Evolutionary conservation across 2,329 filamentous ascomycete species (phyloP), one percentile per base, ranked within the genome.

Genomic region (Claviceps sp.): DNA sequence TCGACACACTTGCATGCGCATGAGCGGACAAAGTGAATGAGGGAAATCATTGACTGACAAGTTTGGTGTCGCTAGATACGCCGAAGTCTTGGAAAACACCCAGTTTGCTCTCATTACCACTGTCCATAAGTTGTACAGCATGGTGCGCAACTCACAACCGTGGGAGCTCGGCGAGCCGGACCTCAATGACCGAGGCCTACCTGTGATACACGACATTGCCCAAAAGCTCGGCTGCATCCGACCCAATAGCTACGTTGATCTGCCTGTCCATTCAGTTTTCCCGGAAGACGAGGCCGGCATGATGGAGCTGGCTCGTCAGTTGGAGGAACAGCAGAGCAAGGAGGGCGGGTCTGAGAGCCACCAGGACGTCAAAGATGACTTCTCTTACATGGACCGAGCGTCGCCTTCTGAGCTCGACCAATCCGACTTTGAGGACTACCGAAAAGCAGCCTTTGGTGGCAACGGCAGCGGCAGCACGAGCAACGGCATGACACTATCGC

Each of bases 101-200:
- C 80, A 83, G 60, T 79, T 81, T 60, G 77, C 78, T 47, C 71
- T 83, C 52, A 79, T 82, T 53, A 78, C 78, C 51, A 82, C 79
- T 20, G 77, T 82, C 1, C 79, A 82, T 62, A 83, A 83, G 65
- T 72, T 83, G 22, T 83, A 83, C 63, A 70, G 72, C 50, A 83
- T 83, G 79, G 74, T 83, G 45, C 72, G 77, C 54, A 77, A 70
- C 54, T 68, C 70, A 20, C 76, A 82, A 58, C 61, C 69, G 2
- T 83, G 80, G 80, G 76, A 79, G 13, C 68, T 82, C 16, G 78
- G 75, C n/a, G 78, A 82, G 59, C 79, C 79, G 3, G 78, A 80
- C 55, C 66, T 82, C 57, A 83, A 83, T 62, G 78, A 81, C 55
- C 71, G 77, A 50, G 78, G 78, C 37, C 76, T 80, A 58, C 79